Evolutionary conservation across 148 eudicot genomes (phyloP).

Genomic region (Gaultheria prostrata): DNA sequence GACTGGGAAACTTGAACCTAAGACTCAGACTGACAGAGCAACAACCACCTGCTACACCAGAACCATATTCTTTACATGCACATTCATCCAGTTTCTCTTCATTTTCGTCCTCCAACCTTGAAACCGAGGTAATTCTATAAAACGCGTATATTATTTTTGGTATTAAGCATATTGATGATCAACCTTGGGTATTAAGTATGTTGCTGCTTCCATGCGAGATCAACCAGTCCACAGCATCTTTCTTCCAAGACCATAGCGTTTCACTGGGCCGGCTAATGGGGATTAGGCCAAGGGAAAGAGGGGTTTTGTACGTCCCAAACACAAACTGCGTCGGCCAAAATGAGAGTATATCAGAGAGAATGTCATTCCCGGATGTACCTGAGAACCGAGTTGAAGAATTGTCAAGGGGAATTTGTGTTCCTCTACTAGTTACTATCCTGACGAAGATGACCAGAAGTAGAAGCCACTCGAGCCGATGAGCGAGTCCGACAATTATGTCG

Average conservation of each 20-base stretch:
- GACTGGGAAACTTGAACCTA: constrained; percentile 51
- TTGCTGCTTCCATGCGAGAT: background rate
- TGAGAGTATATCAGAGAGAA: background rate
- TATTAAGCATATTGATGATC: too few species aligned
- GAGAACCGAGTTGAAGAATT: constrained; percentile 14
- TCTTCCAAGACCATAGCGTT: constrained; percentile 60
- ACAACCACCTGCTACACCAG: constrained; percentile 17
- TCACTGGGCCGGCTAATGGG: constrained; percentile 57
- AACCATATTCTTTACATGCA: constrained; percentile 12
- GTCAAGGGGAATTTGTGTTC: constrained; percentile 48
- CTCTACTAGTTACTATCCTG: constrained; percentile 28
- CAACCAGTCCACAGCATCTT: constrained; percentile 55
- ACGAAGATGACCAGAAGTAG: constrained; percentile 28
- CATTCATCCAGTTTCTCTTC: constrained; percentile 57
- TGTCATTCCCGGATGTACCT: background rate
- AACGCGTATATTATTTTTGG: too few species aligned
- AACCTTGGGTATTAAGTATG: too few species aligned
- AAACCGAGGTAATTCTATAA: constrained; percentile 62
- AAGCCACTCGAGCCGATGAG: constrained; percentile 27
- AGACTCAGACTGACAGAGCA: constrained; percentile 33
- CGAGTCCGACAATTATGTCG: background rate
- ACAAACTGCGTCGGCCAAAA: background rate
- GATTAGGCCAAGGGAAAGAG: constrained; percentile 33
- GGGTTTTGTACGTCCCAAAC: constrained; percentile 20
- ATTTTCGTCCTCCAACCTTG: constrained; percentile 58